Conservation (phyloP, 192 early-diverging fungal species). For the Chytriomyces hyalinus region DNA sequence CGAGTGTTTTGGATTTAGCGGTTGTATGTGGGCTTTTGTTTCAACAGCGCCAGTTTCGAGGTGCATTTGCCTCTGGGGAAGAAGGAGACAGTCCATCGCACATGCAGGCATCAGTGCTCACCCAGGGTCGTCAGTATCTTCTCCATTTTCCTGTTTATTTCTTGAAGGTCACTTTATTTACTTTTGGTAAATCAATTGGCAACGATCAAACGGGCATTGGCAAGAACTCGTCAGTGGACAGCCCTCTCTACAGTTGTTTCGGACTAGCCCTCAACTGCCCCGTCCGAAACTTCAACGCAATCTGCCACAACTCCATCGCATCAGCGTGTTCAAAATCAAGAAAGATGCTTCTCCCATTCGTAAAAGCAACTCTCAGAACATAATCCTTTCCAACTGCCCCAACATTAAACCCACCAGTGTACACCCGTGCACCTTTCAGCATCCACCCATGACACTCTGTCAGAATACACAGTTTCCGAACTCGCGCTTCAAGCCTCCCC, state of each 20-base stretch:
- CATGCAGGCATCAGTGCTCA: not conserved
- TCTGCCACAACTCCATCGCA: not conserved
- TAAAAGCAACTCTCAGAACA: not conserved
- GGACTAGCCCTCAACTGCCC: not conserved
- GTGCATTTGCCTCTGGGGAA: not conserved
- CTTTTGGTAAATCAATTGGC: too few species aligned
- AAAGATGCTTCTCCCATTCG: not conserved
- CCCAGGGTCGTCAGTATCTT: slow-evolving; percentile 19
- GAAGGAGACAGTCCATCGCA: not conserved
- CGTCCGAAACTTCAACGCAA: not conserved
- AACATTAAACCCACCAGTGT: not conserved
- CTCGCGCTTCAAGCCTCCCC: not conserved
- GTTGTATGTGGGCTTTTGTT: too few species aligned
- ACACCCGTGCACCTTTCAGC: not conserved
- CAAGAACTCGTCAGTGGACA: too few species aligned
- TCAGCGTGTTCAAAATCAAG: not conserved
- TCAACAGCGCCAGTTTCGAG: not conserved
- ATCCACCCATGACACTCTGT: not conserved
- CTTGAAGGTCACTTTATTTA: too few species aligned
- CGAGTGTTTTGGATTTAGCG: not conserved
- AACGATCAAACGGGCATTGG: too few species aligned
- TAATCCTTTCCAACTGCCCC: not conserved
- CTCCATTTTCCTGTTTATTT: not conserved
- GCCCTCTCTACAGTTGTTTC: not conserved
- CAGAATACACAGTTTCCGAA: not conserved